phyloP scores from a whole-genome alignment of 2,329 filamentous ascomycete genomes.

The Cyphellophora europaea region DNA sequence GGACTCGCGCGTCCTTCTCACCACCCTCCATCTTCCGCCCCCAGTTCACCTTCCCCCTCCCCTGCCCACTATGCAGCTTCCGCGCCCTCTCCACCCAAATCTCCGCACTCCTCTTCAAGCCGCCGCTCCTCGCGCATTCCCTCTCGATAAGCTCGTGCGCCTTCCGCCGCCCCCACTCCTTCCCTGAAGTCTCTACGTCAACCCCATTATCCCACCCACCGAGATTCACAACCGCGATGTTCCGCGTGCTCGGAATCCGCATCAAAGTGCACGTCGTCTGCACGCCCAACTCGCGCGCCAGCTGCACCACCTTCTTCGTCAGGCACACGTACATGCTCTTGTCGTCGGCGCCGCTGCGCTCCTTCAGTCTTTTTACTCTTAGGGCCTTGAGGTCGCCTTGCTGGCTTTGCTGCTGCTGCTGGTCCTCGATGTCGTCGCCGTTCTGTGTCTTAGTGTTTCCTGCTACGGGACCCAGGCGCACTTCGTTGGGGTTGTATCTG shows the following conservation, averaged over 20 bases:
- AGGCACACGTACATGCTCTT: slow-evolving; percentile 74
- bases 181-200: slow-evolving; percentile 31
- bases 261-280: slow-evolving; percentile 73
- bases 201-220: slow-evolving; percentile 13
- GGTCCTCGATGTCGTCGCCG: slow-evolving; percentile 9
- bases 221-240: slow-evolving; percentile 63
- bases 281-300: slow-evolving; percentile 65
- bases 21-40: too few species aligned
- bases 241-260: slow-evolving; percentile 85
- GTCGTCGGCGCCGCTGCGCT: slow-evolving; percentile 26
- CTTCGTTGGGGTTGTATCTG: slow-evolving; percentile 37
- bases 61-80: slow-evolving; percentile 36
- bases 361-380: slow-evolving; percentile 26
- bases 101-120: slow-evolving; percentile 32
- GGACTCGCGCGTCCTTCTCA: too few species aligned
- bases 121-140: slow-evolving; percentile 37
- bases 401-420: slow-evolving; percentile 18
- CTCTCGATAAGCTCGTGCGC: slow-evolving; percentile 53
- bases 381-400: slow-evolving; percentile 32
- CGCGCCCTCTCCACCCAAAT: slow-evolving; percentile 45
- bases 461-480: slow-evolving; percentile 1
- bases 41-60: slow-evolving; percentile 26
- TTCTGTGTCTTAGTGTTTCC: slow-evolving; percentile 3
- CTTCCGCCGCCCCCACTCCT: slow-evolving; percentile 43
- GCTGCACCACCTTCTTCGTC: slow-evolving; percentile 63